Conservation (phyloP, 225 moss, liverwort and hornwort genomes). For the Sphagnum tenellum region DNA sequence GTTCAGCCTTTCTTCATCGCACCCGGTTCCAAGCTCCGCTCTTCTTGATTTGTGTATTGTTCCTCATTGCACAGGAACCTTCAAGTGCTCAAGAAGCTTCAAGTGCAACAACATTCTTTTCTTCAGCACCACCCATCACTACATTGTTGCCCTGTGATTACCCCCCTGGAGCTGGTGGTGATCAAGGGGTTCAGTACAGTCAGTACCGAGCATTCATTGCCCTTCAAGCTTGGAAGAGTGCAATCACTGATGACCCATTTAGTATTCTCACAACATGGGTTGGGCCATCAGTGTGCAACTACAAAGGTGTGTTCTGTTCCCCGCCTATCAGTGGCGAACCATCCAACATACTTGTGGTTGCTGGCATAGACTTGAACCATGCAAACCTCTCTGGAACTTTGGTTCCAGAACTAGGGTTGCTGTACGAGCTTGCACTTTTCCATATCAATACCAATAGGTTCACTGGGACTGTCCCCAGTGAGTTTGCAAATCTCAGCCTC, state of each 20-base stretch:
- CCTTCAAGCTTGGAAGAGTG: constrained; percentile 75
- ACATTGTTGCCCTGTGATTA: constrained; percentile 4
- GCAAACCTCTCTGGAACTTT: constrained; percentile 36
- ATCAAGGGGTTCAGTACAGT: constrained; percentile 21
- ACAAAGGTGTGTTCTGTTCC: constrained; percentile 74
- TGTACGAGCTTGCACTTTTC: constrained; percentile 57
- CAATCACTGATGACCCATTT: constrained; percentile 66
- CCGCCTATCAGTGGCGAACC: constrained; percentile 25
- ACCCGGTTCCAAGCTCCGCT: no score
- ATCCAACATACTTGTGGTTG: constrained; percentile 37
- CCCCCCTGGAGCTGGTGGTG: constrained; percentile 38
- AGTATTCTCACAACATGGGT: constrained; percentile 57
- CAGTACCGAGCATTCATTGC: constrained; percentile 57
- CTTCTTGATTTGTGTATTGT: no score
- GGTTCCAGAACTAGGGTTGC: constrained; percentile 53
- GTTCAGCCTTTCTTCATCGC: no score
- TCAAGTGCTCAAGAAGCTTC: no score
- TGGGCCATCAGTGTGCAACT: constrained; percentile 61
- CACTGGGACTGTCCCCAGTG: constrained; percentile 37
- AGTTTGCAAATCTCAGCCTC: constrained; percentile 43
- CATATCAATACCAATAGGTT: constrained; percentile 82
- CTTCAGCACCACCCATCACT: no score
- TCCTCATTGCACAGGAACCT: no score
- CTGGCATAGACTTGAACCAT: constrained; percentile 76
- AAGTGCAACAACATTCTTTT: no score